These are phyloP conservation scores for Melaleuca alternifolia DNA, from an alignment of 345 rosid genomes.

Conservation along the genomic window DNA sequence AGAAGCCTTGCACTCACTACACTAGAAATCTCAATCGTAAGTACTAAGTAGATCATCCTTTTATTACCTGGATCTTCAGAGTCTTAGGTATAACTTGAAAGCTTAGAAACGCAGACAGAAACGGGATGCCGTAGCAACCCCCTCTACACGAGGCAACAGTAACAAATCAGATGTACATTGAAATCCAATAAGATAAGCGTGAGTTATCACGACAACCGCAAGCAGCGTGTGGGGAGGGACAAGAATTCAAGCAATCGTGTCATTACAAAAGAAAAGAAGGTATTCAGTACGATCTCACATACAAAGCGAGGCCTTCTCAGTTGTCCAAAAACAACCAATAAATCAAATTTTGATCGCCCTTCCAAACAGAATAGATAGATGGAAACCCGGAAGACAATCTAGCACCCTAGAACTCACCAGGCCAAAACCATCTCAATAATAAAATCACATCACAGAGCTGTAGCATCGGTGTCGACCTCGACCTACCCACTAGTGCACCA, in stretches of 20 bases:
- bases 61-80: background rate
- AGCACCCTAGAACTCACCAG: background rate
- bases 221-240: background rate
- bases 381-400: background rate
- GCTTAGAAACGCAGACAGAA: background rate
- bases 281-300: background rate
- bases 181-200: background rate
- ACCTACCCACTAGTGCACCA: background rate
- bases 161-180: background rate
- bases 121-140: background rate
- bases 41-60: background rate
- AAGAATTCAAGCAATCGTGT: background rate
- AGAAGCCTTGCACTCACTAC: background rate
- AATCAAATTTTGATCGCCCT: background rate
- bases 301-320: background rate
- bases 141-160: background rate
- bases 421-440: background rate
- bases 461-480: background rate
- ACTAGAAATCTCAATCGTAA: background rate
- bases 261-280: background rate
- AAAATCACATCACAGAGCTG: background rate
- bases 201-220: background rate
- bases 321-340: background rate
- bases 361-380: background rate
- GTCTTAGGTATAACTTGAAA: background rate